A percentile compares a stretch with the other conserved stretches of the same genome.
Evolutionary conservation across 148 eudicot genomes (phyloP).

Genomic region (Dysphania ambrosioides): DNA sequence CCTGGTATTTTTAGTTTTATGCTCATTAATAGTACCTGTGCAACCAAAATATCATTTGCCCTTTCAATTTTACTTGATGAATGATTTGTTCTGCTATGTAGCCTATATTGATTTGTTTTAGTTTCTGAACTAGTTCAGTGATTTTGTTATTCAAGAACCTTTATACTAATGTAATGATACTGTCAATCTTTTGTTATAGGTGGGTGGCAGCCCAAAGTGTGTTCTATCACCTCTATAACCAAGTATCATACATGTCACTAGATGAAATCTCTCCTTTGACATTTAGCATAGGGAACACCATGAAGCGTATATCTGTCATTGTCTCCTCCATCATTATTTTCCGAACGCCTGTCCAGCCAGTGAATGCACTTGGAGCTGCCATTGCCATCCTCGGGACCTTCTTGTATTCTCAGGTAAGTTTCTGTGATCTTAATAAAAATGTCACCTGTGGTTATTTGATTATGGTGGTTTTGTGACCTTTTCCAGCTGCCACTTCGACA

Average conservation of each 20-base stretch:
- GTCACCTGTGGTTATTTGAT: not conserved
- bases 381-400: constrained; percentile 83
- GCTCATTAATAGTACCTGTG: no score
- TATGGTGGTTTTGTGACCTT: not conserved
- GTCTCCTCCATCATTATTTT: constrained; percentile 84
- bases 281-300: constrained; percentile 78
- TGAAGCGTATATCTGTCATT: constrained; percentile 87
- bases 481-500: not conserved
- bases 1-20: no score
- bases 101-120: not conserved
- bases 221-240: constrained; percentile 84
- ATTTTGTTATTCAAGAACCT: not conserved
- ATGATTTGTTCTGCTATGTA: not conserved
- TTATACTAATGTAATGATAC: not conserved
- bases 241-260: constrained; percentile 89
- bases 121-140: not conserved
- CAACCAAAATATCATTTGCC: not conserved
- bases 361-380: constrained; percentile 87
- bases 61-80: not conserved
- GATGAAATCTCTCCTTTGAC: constrained; percentile 88
- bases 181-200: constrained; percentile 36
- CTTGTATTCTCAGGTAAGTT: constrained; percentile 73
- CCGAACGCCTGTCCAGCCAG: constrained; percentile 75
- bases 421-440: not conserved
- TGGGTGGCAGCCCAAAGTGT: constrained; percentile 90